These are phyloP conservation scores for Cryptomeria japonica DNA, from an alignment of 75 land plant species.

Conservation along the genomic window DNA sequence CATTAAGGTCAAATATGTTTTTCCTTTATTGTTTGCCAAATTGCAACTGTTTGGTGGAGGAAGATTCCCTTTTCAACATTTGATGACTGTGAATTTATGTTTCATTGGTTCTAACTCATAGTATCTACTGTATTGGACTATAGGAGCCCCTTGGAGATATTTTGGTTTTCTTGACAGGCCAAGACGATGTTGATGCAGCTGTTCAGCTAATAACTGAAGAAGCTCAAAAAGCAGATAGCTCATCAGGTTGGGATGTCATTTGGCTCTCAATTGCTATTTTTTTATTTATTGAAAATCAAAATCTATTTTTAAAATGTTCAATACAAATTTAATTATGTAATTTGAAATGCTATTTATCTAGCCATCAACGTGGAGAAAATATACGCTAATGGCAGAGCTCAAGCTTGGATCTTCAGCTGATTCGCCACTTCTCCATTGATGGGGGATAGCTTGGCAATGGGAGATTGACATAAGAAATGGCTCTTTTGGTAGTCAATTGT, in stretches of 20 bases:
- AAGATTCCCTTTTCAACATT: not conserved
- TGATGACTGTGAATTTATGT: not conserved
- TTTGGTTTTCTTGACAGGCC: slow-evolving; percentile 91
- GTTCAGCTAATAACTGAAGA: slow-evolving; percentile 74
- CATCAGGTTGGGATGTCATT: slow-evolving; percentile 32
- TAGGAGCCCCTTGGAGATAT: slow-evolving; percentile 91
- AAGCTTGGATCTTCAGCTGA: not conserved
- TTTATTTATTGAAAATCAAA: not conserved
- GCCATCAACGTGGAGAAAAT: not conserved
- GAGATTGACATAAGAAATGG: no score
- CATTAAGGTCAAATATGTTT: not conserved
- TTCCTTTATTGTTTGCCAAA: not conserved
- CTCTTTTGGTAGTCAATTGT: no score
- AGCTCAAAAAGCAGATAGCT: slow-evolving; percentile 27
- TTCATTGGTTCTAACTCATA: not conserved
- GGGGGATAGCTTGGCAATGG: no score
- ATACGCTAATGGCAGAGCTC: not conserved
- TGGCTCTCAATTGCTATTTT: not conserved
- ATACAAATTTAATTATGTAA: not conserved
- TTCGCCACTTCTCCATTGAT: no score
- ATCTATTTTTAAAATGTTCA: not conserved
- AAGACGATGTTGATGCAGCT: slow-evolving; percentile 95
- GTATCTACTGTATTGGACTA: not conserved
- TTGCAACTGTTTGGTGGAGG: not conserved
- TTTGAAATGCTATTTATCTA: not conserved